Evolutionary conservation across 371 early-diverging fungal species (phyloP).

Genomic region (Ecytonucleospora hepatopenaei): DNA sequence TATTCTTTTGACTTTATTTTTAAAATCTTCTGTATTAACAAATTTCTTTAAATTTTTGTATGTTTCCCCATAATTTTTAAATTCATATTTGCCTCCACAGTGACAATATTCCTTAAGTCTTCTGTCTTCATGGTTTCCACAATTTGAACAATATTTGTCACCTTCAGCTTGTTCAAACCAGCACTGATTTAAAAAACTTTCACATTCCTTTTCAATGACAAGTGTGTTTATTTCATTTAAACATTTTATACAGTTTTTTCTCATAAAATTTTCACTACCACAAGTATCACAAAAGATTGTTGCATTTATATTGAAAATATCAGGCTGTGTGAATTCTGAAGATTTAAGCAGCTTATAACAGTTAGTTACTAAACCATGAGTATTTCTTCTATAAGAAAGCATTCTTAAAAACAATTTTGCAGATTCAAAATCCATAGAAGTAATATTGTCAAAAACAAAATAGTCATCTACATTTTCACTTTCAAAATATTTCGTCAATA

Average conservation of each 20-base stretch:
- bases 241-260: conserved; percentile 38
- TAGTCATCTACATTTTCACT: conserved; percentile 10
- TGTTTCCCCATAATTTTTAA: conserved; percentile 5
- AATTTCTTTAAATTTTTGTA: conserved; percentile 4
- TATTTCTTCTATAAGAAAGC: conserved; percentile 20
- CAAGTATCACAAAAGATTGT: conserved; percentile 38
- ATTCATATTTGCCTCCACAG: conserved; percentile 42
- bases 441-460: conserved; percentile 21
- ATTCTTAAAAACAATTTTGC: conserved; percentile 14
- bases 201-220: conserved; percentile 21
- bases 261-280: conserved; percentile 30
- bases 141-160: conserved; percentile 30
- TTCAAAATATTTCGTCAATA: conserved; percentile 23
- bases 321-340: conserved; percentile 21
- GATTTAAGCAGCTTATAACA: conserved; percentile 37
- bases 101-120: conserved; percentile 29
- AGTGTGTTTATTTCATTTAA: conserved; percentile 6
- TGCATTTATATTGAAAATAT: not conserved
- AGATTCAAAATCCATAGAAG: not conserved
- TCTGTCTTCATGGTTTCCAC: conserved; percentile 25
- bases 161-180: conserved; percentile 8
- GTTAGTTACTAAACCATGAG: conserved; percentile 21
- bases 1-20: not conserved
- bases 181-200: conserved; percentile 22
- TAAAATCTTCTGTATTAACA: conserved; percentile 17